Conservation (phyloP, 2,329 filamentous ascomycete genomes). For the Ophiocordyceps sinensis region DNA sequence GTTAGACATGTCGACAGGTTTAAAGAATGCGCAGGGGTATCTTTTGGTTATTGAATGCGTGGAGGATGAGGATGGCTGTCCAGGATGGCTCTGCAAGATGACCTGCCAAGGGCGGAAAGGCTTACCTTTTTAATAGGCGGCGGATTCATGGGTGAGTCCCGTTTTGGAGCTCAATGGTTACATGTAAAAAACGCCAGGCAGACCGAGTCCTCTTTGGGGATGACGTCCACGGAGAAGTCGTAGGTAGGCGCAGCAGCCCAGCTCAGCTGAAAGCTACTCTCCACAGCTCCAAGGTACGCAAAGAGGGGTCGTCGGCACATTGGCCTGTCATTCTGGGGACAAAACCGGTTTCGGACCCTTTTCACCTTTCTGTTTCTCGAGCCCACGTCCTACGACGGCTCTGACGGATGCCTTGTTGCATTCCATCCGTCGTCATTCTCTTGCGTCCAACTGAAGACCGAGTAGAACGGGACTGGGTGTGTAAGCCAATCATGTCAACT, state of each 20-base stretch:
- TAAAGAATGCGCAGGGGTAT: background rate
- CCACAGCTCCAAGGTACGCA: background rate
- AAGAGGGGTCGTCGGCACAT: background rate
- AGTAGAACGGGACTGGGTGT: background rate
- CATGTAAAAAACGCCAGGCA: background rate
- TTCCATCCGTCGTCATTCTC: background rate
- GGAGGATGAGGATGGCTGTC: background rate
- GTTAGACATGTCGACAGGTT: slow-evolving; percentile 28
- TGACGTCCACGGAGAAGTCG: slow-evolving; percentile 3
- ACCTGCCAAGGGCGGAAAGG: background rate
- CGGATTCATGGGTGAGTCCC: background rate
- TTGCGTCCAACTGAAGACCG: background rate
- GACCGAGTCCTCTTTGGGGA: background rate
- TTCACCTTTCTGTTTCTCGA: background rate
- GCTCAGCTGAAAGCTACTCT: slow-evolving; percentile 4
- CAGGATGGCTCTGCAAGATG: too few relatives aligned
- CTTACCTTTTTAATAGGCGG: background rate
- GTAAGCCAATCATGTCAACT: background rate
- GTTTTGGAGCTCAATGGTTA: background rate
- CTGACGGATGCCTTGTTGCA: background rate
- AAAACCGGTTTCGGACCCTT: background rate
- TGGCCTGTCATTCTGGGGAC: background rate
- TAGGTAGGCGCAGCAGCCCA: slow-evolving; percentile 2
- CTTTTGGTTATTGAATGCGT: background rate
- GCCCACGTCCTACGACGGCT: background rate